Evolutionary conservation across 345 rosid species (phyloP).

Genomic region (Conringia planisiliqua): DNA sequence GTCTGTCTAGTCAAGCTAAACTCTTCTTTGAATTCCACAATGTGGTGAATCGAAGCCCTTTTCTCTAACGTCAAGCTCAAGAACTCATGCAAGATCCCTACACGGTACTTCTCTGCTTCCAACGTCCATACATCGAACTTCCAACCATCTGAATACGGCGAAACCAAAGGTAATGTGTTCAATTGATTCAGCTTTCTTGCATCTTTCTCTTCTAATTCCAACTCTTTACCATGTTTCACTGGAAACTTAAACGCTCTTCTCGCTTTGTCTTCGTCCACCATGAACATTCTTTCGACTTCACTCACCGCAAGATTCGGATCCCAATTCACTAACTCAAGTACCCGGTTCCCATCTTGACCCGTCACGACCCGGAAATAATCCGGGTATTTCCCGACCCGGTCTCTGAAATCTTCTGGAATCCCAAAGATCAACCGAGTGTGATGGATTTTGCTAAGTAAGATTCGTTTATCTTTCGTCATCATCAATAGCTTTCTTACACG

Average conservation of each 20-base stretch:
- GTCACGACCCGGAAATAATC: constrained; percentile 54
- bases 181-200: constrained; percentile 49
- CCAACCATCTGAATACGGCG: constrained; percentile 75
- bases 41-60: constrained; percentile 79
- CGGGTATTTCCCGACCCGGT: constrained; percentile 62
- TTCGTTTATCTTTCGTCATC: constrained; percentile 73
- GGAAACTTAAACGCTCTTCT: constrained; percentile 67
- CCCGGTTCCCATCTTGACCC: constrained; percentile 57
- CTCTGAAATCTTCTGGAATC: constrained; percentile 85
- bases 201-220: constrained; percentile 56
- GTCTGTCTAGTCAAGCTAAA: constrained; percentile 83
- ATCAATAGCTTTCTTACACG: constrained; percentile 65
- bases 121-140: constrained; percentile 62
- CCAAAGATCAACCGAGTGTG: constrained; percentile 75
- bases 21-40: constrained; percentile 91
- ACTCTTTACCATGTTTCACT: constrained; percentile 58
- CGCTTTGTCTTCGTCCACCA: constrained; percentile 60
- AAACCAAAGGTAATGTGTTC: constrained; percentile 75
- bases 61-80: constrained; percentile 89
- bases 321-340: constrained; percentile 80
- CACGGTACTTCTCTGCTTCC: constrained; percentile 89
- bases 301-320: constrained; percentile 63
- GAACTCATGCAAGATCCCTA: constrained; percentile 82
- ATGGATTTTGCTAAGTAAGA: constrained; percentile 65
- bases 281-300: constrained; percentile 56